phyloP scores from a whole-genome alignment of 257 asterid genomes.

The Datura wrightii region DNA sequence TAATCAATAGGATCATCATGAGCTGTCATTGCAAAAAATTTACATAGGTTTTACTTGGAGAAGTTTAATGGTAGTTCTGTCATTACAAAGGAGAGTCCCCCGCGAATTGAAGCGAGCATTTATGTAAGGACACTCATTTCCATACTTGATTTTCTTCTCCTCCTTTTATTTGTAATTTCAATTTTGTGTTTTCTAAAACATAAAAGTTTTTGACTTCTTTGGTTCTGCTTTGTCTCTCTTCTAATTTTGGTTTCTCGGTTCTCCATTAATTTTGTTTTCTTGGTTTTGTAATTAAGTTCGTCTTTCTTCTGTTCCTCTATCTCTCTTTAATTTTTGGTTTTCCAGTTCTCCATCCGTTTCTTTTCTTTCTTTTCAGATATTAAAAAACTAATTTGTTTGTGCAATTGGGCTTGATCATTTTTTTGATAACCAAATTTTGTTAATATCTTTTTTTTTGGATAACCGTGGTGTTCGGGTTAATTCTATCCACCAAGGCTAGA shows the following conservation, averaged over 20 bases:
- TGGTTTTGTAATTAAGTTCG: background rate
- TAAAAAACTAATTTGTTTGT: background rate
- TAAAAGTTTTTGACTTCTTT: background rate
- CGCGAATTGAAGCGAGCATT: background rate
- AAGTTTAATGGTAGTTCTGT: background rate
- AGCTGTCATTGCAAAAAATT: background rate
- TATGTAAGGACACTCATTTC: background rate
- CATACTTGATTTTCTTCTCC: background rate
- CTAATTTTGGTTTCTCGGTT: background rate
- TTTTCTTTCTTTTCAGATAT: background rate
- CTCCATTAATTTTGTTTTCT: background rate
- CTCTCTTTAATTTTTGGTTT: background rate
- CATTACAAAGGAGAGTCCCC: background rate
- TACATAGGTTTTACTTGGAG: background rate
- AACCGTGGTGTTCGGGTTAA: no score
- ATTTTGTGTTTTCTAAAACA: background rate
- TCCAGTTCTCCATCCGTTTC: background rate
- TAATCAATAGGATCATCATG: background rate
- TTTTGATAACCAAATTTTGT: no score
- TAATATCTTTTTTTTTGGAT: no score
- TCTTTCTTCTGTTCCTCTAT: background rate
- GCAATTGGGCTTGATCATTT: background rate
- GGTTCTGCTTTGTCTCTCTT: background rate
- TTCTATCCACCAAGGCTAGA: no score
- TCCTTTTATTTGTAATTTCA: background rate